Base-by-base conservation (phyloP, 768 basidiomycete species). In the Clavulina sp. region DNA sequence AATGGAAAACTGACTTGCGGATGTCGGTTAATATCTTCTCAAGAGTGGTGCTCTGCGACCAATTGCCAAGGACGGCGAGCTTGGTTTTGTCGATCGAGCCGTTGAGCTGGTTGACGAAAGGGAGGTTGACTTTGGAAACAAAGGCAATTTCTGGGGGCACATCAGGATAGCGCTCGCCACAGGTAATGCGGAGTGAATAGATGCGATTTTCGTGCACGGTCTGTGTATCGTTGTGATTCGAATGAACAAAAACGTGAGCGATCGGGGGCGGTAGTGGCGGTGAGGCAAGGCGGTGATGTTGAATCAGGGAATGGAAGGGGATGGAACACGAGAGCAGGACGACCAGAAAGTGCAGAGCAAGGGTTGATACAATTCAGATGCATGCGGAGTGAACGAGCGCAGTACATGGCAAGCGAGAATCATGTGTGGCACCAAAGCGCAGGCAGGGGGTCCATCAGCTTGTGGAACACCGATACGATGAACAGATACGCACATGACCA, bases 181-280 rank as follows among this genome's bases (percentile, higher is more conserved):
- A 97, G 61, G 71, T 70, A 63, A 99, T 92, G 69, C 82, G 84
- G 60, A 99, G 76, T 49, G 80, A 82, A 76, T 96, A 99, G 68
- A 97, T 99, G 50, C 95, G 78, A 69, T 97, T 99, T 75, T 99
- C 93, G 67, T 96, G 91, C 3, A 93, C 88, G 23, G 91, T 93
- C 86, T 93, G 59, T 28, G 5, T 5, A 26, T n/a, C n/a, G n/a
- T n/a, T n/a, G n/a, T n/a, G n/a, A 50, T 24, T 31, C 18, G 19
- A 9, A 44, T 16, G 36, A 34, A 47, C 30, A 32, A 24, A 19
- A 2, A n/a, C 13, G 48, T 7, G 3, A 23, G 18, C 26, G 44
- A 3, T 48, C 3, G 2, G 9, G 36, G 4, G 18, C 33, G 7
- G 4, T 6, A 31, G 36, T 32, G 34, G 29, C 48, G 49, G 4